Evolutionary conservation across 1,284 basidiomycete species (phyloP), one percentile per base, ranked within the genome.

Genomic region (Malassezia obtusa): DNA sequence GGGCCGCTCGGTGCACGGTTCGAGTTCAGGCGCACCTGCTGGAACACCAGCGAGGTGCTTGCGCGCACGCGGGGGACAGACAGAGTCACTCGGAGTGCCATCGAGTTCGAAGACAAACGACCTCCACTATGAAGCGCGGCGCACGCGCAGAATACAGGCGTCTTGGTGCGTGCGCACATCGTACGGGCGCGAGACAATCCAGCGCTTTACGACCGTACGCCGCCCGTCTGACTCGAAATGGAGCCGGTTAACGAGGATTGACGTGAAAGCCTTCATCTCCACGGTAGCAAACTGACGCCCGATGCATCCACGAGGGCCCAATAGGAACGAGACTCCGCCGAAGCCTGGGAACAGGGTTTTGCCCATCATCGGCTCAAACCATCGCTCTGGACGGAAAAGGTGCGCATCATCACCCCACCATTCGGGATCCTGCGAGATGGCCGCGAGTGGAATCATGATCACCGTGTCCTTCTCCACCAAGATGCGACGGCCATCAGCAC

Each of bases 181-280:
- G 32, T 38, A 47, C 4, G 53, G 53, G 15, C 53, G 48, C 17
- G 53, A 49, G 1, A 56, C 36, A 26, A 50, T 21, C 53, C 53
- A 56, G 8, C 41, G 41, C 19, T 50, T 56, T 15, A 49, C 41
- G 9, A 46, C 30, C 38, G 49, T 56, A 5, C 14, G 30, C 12
- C 48, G 49, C 3, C 49, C 43, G 36, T 50, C 53, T 19, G 48
- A 46, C 15, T 62, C 60, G 25, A 67, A 68, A 4, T 60, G 33
- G 45, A 71, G 64, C 3, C 38, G 28, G 17, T 59, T 54, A 2
- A 71, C 28, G 10, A 72, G 36, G n/a, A 56, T 49, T 31, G 54
- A 59, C 7, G 65, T 44, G 45, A 72, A 62, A 8, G 63, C 57
- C 47, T 69, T 71, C 58, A 72, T 67, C 31, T 72, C 68, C 5